These are phyloP conservation scores for Erigeron canadensis DNA, from an alignment of 129 eudicot genomes.

Conservation along the genomic window DNA sequence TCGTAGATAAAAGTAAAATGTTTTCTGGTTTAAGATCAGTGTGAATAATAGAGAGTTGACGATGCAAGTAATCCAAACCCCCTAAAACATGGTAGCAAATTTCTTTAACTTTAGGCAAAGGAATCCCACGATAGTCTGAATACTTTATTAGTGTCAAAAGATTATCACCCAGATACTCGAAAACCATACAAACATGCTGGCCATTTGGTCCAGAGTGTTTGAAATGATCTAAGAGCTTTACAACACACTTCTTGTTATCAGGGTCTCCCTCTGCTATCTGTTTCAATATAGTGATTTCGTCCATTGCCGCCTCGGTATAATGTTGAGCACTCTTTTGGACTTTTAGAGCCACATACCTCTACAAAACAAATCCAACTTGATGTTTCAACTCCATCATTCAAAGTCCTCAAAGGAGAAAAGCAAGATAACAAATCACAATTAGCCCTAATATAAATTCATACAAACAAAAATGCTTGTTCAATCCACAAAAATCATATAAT, in stretches of 20 bases:
- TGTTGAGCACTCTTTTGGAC: slow-evolving; percentile 94
- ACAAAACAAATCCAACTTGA: slow-evolving; percentile 17
- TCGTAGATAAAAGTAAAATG: slow-evolving; percentile 67
- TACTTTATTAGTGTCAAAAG: slow-evolving; percentile 79
- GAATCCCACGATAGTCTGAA: slow-evolving; percentile 74
- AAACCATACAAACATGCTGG: slow-evolving; percentile 93
- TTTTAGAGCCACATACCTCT: slow-evolving; percentile 84
- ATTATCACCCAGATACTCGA: slow-evolving; percentile 91
- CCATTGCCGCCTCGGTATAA: slow-evolving; percentile 93
- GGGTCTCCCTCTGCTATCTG: slow-evolving; percentile 83
- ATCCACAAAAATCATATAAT: neutral
- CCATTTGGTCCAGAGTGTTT: slow-evolving; percentile 98
- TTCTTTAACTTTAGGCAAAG: slow-evolving; percentile 71
- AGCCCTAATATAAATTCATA: neutral
- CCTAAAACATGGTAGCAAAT: slow-evolving; percentile 71
- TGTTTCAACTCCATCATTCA: slow-evolving; percentile 11
- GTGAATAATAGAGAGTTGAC: slow-evolving; percentile 76
- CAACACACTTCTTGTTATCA: slow-evolving; percentile 75
- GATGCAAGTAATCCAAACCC: slow-evolving; percentile 89
- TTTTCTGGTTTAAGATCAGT: slow-evolving; percentile 93
- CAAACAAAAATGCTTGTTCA: neutral
- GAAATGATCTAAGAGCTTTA: slow-evolving; percentile 86
- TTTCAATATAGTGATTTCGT: slow-evolving; percentile 74
- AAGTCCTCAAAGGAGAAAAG: slow-evolving; percentile 19
- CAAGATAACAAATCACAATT: neutral